phyloP scores from a whole-genome alignment of 805 yeast genomes.

The Metschnikowia hibisci region DNA sequence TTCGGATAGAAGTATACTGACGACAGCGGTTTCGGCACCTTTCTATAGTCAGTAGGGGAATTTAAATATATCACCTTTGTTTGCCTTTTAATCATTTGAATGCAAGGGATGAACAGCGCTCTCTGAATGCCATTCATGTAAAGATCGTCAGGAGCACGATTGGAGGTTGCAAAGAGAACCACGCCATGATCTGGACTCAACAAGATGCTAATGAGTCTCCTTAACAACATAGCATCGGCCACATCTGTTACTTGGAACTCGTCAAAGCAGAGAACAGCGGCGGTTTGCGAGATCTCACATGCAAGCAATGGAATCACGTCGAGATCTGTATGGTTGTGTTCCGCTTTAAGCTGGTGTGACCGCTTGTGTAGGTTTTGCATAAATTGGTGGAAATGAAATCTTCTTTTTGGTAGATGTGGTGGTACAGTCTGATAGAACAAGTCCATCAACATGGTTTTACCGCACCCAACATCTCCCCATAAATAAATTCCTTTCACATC shows the following conservation, averaged over 20 bases:
- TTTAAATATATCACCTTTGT: conserved; percentile 76
- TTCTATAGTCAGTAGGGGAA: conserved; percentile 93
- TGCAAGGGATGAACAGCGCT: conserved; percentile 88
- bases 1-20: conserved; percentile 74
- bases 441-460: conserved; percentile 98
- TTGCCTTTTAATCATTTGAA: conserved; percentile 66
- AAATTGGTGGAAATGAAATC: conserved; percentile 94
- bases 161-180: conserved; percentile 87
- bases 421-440: conserved; percentile 86
- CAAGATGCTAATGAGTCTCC: conserved; percentile 67
- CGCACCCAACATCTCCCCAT: conserved; percentile 98
- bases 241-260: conserved; percentile 98
- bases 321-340: conserved; percentile 53
- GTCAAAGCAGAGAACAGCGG: conserved; percentile 87
- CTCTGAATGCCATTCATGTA: conserved; percentile 94
- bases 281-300: conserved; percentile 68
- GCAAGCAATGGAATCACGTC: conserved; percentile 86
- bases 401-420: conserved; percentile 62
- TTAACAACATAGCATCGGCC: conserved; percentile 94
- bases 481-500: conserved; percentile 78
- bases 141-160: conserved; percentile 90
- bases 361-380: conserved; percentile 93
- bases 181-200: conserved; percentile 76
- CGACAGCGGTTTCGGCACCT: conserved; percentile 76
- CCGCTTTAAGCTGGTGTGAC: conserved; percentile 65